These are phyloP conservation scores for Cyathus striatus DNA, from an alignment of 768 basidiomycete species.

Conservation along the genomic window DNA sequence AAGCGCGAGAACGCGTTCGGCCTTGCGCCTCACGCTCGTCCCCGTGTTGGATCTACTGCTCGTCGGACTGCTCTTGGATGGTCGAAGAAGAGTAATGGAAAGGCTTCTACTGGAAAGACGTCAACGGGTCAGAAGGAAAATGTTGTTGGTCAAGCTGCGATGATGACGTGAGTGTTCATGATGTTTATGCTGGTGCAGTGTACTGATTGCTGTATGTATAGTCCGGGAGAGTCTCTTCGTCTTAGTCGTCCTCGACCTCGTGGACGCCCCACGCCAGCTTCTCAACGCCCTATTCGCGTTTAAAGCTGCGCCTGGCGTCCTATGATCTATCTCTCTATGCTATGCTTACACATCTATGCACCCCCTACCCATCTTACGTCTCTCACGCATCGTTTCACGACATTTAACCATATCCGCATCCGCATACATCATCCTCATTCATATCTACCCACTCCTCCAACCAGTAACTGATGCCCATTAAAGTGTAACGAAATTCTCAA, in stretches of 20 bases:
- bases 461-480: background rate
- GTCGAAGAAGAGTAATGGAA: constrained; percentile 58
- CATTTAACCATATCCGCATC: background rate
- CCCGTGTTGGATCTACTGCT: constrained; percentile 50
- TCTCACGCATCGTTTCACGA: background rate
- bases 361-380: background rate
- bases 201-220: constrained; percentile 11
- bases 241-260: constrained; percentile 47
- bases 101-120: constrained; percentile 40
- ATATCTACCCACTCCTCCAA: background rate
- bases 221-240: constrained; percentile 42
- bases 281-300: constrained; percentile 31
- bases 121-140: constrained; percentile 57
- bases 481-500: background rate
- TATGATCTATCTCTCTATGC: background rate
- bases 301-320: constrained; percentile 5
- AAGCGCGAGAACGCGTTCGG: constrained; percentile 33
- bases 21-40: constrained; percentile 32
- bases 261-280: constrained; percentile 40
- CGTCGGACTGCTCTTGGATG: constrained; percentile 57
- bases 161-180: constrained; percentile 49
- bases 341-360: background rate
- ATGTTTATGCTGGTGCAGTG: background rate
- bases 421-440: background rate
- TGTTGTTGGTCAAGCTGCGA: constrained; percentile 27